Conservation (phyloP, 148 eudicot genomes). For the Vaccinium myrtillus region DNA sequence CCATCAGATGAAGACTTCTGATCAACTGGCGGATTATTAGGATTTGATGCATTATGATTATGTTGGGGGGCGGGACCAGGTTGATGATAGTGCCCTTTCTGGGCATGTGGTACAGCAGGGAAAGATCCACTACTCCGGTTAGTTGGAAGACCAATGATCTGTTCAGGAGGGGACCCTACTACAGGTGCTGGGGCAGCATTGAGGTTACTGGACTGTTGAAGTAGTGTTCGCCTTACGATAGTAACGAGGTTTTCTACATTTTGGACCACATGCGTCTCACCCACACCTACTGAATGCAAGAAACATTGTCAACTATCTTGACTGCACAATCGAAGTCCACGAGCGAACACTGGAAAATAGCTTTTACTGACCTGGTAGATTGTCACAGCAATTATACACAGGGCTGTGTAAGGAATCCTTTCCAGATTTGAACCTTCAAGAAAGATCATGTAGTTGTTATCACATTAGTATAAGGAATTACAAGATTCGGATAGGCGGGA, state of each 20-base stretch:
- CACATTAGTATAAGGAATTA: neutral
- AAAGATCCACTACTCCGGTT: slow-evolving; percentile 81
- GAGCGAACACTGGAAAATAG: neutral
- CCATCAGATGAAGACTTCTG: slow-evolving; percentile 13
- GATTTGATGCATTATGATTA: slow-evolving; percentile 17
- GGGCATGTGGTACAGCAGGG: slow-evolving; percentile 51
- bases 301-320: neutral
- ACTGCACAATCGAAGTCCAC: neutral
- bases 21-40: neutral
- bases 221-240: slow-evolving; percentile 50
- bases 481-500: neutral
- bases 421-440: slow-evolving; percentile 47
- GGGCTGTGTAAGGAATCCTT: slow-evolving; percentile 20
- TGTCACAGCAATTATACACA: slow-evolving; percentile 27
- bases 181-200: slow-evolving; percentile 49
- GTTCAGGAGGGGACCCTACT: slow-evolving; percentile 22
- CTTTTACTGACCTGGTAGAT: slow-evolving; percentile 51
- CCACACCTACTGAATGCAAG: slow-evolving; percentile 35
- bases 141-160: slow-evolving; percentile 36
- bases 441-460: slow-evolving; percentile 14
- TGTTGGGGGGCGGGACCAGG: slow-evolving; percentile 16
- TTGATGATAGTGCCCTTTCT: slow-evolving; percentile 25
- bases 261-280: slow-evolving; percentile 26
- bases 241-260: slow-evolving; percentile 25
- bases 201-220: slow-evolving; percentile 69